These are phyloP conservation scores for Chlamydomonas eustigma DNA, from an alignment of 139 green algal genomes.

Conservation along the genomic window DNA sequence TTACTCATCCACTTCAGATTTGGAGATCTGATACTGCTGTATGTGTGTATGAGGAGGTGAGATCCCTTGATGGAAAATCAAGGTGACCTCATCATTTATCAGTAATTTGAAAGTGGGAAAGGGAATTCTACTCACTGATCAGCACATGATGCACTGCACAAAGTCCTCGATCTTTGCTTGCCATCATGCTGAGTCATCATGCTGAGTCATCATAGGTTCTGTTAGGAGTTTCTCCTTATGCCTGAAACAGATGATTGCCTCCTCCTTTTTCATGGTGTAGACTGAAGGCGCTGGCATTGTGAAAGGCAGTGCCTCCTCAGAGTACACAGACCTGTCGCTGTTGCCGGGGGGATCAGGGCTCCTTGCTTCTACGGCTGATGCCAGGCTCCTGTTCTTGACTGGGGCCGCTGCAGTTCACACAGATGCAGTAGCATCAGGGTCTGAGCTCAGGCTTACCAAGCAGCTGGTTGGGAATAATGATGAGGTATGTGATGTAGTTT, in stretches of 20 bases:
- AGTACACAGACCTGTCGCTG: slow-evolving; percentile 54
- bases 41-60: slow-evolving; percentile 42
- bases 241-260: too few species aligned
- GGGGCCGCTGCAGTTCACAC: slow-evolving; percentile 4
- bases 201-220: too few species aligned
- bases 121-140: too few species aligned
- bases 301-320: slow-evolving; percentile 13
- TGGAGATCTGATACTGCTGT: slow-evolving; percentile 68
- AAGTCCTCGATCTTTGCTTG: too few species aligned
- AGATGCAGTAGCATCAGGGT: not conserved
- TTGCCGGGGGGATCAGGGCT: slow-evolving; percentile 51
- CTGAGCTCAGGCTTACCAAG: slow-evolving; percentile 24
- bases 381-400: slow-evolving; percentile 66
- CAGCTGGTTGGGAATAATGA: slow-evolving; percentile 92
- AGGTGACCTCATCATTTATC: too few species aligned
- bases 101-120: too few species aligned
- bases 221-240: too few species aligned
- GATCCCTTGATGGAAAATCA: not conserved
- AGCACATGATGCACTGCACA: too few species aligned
- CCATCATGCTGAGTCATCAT: too few species aligned
- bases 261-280: not conserved
- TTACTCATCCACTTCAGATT: slow-evolving; percentile 29
- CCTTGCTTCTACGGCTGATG: slow-evolving; percentile 70
- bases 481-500: slow-evolving; percentile 54
- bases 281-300: slow-evolving; percentile 1